Evolutionary conservation across 495 filamentous ascomycete genomes (phyloP).

Genomic region (Aspergillus coremiiformis): DNA sequence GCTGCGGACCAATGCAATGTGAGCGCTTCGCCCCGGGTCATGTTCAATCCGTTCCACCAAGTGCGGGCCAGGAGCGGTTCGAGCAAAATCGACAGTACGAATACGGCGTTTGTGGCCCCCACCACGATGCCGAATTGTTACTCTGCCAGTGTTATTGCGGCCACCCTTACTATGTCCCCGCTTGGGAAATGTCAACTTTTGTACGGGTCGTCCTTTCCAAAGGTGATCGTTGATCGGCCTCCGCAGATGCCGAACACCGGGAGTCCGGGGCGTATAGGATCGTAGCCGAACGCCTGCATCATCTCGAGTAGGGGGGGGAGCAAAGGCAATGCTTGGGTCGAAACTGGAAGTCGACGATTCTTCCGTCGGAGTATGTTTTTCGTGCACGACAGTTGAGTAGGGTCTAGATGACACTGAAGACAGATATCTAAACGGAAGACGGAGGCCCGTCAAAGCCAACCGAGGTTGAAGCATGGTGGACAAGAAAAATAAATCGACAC

Average conservation of each 20-base stretch:
- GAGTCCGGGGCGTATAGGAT: constrained; percentile 91
- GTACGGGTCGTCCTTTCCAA: constrained; percentile 82
- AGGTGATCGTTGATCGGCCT: constrained; percentile 93
- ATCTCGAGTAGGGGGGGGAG: constrained; percentile 39
- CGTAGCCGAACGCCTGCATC: constrained; percentile 45
- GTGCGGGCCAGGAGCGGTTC: constrained; percentile 69
- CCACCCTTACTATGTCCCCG: constrained; percentile 88
- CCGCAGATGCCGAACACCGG: constrained; percentile 84
- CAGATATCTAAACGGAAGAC: constrained; percentile 42
- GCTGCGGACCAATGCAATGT: constrained; percentile 75
- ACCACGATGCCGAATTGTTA: constrained; percentile 86
- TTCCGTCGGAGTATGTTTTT: constrained; percentile 26
- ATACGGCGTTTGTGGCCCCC: constrained; percentile 89
- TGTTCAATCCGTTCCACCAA: constrained; percentile 90
- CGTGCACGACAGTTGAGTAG: constrained; percentile 49
- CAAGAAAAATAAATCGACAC: not conserved
- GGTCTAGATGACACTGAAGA: constrained; percentile 35
- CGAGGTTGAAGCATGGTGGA: constrained; percentile 58
- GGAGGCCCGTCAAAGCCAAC: constrained; percentile 45
- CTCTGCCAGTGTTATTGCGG: constrained; percentile 73
- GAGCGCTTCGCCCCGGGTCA: constrained; percentile 85
- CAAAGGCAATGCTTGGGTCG: constrained; percentile 36
- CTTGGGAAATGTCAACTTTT: constrained; percentile 79
- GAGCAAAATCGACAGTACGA: constrained; percentile 78
- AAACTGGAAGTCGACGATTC: constrained; percentile 24